Evolutionary conservation across 164 flowering plant species (phyloP).

Genomic region (Macadamia tetraphylla): DNA sequence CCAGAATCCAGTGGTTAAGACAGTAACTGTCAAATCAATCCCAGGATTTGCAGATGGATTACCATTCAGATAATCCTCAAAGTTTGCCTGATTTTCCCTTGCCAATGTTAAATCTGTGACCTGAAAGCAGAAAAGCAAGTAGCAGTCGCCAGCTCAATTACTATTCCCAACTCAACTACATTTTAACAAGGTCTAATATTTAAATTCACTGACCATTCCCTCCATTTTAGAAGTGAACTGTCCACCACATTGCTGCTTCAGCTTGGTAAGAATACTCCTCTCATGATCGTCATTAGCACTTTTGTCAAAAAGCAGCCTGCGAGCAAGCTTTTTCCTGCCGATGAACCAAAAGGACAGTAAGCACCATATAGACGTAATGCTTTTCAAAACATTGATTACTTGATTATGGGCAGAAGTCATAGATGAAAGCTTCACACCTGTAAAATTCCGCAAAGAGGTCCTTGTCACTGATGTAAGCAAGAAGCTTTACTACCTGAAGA

Average conservation of each 20-base stretch:
- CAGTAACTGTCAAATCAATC: constrained; percentile 88
- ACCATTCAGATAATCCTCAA: constrained; percentile 63
- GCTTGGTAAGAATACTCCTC: constrained; percentile 77
- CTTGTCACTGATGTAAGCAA: constrained; percentile 88
- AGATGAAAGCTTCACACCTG: constrained; percentile 39
- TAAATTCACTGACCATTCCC: constrained; percentile 64
- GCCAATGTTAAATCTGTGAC: constrained; percentile 87
- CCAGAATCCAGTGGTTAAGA: constrained; percentile 92
- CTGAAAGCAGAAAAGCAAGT: constrained; percentile 26
- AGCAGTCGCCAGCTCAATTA: neutral
- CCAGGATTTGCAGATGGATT: constrained; percentile 67
- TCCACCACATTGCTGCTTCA: constrained; percentile 96
- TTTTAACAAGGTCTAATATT: neutral
- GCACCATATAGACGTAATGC: neutral
- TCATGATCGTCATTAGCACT: constrained; percentile 97
- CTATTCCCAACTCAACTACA: neutral
- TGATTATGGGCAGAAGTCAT: neutral
- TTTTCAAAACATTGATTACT: neutral
- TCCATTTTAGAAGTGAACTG: constrained; percentile 99
- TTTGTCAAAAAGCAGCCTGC: constrained; percentile 84
- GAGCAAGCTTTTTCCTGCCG: constrained; percentile 85
- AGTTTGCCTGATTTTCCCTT: constrained; percentile 68
- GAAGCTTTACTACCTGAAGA: constrained; percentile 85
- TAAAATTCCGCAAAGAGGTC: constrained; percentile 93
- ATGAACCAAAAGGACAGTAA: neutral